phyloP scores from a whole-genome alignment of 192 early-diverging fungal genomes.

The Coemansia furcata region DNA sequence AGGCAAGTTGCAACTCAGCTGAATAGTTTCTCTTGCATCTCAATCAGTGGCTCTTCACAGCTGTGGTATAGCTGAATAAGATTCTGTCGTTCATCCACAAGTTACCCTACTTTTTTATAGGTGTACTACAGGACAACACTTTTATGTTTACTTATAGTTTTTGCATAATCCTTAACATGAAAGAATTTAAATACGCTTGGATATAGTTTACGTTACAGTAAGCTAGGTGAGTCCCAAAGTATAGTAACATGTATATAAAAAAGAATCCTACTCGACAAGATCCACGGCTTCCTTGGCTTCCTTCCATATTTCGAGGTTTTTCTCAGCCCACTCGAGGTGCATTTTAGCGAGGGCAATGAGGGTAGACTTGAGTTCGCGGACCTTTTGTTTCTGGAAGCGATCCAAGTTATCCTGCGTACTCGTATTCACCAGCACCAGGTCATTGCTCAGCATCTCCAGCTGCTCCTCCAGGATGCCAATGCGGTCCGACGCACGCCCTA shows the following conservation, averaged over 20 bases:
- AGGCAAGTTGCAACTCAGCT: too few relatives aligned
- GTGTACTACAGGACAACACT: too few relatives aligned
- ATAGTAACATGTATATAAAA: background rate
- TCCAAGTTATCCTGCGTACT: constrained; percentile 89
- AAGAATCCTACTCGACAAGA: constrained; percentile 17
- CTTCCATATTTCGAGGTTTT: constrained; percentile 55
- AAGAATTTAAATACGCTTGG: too few relatives aligned
- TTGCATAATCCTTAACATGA: too few relatives aligned
- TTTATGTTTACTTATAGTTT: too few relatives aligned
- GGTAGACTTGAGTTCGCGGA: constrained; percentile 79
- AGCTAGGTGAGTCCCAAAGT: background rate
- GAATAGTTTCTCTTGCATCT: too few relatives aligned
- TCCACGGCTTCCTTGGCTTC: constrained; percentile 53
- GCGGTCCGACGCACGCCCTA: constrained; percentile 80
- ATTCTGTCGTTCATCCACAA: too few relatives aligned
- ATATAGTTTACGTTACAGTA: too few relatives aligned
- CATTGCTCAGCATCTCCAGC: constrained; percentile 65
- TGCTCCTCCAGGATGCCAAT: constrained; percentile 80
- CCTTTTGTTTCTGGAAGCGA: constrained; percentile 92
- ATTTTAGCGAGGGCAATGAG: constrained; percentile 72
- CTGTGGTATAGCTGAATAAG: too few relatives aligned
- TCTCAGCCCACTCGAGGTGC: constrained; percentile 70
- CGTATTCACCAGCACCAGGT: constrained; percentile 73
- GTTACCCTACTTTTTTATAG: too few relatives aligned
- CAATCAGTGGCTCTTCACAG: too few relatives aligned